These are phyloP conservation scores for Posidonia oceanica DNA, from an alignment of 116 monocot species.

Conservation along the genomic window DNA sequence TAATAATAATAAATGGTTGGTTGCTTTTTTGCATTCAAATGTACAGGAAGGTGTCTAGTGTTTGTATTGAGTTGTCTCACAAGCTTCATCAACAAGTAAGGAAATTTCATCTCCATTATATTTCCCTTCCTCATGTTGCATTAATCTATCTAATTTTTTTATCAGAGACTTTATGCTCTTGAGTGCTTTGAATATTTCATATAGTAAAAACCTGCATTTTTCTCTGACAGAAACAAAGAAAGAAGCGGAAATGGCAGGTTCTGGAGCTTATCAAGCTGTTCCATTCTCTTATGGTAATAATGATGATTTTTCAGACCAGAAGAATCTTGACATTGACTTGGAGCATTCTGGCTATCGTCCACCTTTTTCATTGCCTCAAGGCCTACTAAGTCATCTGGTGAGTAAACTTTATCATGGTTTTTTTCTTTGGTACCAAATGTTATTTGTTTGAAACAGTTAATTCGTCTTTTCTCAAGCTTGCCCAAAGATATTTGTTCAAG, in stretches of 20 bases:
- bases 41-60: conserved; percentile 7
- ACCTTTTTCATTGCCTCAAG: conserved; percentile 66
- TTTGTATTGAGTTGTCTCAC: conserved; percentile 3
- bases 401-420: conserved; percentile 20
- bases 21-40: background rate
- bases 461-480: conserved; percentile 34
- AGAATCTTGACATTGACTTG: conserved; percentile 21
- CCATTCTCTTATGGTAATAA: conserved; percentile 53
- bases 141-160: conserved; percentile 1
- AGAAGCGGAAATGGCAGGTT: conserved; percentile 13
- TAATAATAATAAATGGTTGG: no score
- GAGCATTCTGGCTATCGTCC: conserved; percentile 44
- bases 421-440: conserved; percentile 7
- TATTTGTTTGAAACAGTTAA: conserved; percentile 27
- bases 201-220: background rate
- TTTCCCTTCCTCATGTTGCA: background rate
- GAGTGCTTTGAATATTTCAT: background rate
- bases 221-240: conserved; percentile 20
- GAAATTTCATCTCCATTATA: background rate
- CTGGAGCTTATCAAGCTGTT: conserved; percentile 55
- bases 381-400: conserved; percentile 58
- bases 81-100: conserved; percentile 1
- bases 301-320: conserved; percentile 12
- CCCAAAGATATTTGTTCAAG: conserved; percentile 39
- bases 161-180: background rate